phyloP scores from a whole-genome alignment of 768 basidiomycete species.

The Omphalotus guepiniiformis region DNA sequence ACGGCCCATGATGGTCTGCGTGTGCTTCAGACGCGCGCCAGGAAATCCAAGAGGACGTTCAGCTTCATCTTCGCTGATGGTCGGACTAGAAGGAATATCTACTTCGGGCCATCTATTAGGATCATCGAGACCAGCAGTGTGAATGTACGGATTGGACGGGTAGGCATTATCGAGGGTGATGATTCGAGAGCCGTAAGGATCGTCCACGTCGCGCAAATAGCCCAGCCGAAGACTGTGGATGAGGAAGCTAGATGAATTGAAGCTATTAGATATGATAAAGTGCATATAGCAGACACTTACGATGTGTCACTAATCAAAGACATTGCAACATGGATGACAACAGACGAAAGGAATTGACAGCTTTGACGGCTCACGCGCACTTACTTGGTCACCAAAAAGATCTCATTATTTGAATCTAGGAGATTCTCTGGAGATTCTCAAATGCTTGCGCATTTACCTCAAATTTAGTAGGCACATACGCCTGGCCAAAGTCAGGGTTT shows the following conservation, averaged over 20 bases:
- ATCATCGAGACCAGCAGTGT: conserved; percentile 77
- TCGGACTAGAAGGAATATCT: conserved; percentile 57
- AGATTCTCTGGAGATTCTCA: too few relatives aligned
- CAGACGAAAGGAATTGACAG: too few relatives aligned
- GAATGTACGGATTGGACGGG: conserved; percentile 78
- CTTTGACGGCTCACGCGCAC: too few relatives aligned
- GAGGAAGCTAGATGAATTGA: conserved; percentile 42
- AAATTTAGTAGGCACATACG: too few relatives aligned
- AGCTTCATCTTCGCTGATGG: conserved; percentile 66
- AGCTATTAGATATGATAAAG: background rate
- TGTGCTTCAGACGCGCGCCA: conserved; percentile 69
- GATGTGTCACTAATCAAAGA: conserved; percentile 59
- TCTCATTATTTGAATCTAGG: too few relatives aligned
- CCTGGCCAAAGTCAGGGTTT: too few relatives aligned
- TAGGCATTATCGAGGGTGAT: conserved; percentile 78
- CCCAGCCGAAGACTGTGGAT: conserved; percentile 83
- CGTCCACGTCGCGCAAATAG: conserved; percentile 85
- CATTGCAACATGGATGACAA: too few relatives aligned
- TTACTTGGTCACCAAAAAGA: too few relatives aligned
- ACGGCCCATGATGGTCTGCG: conserved; percentile 83
- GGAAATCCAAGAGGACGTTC: conserved; percentile 45
- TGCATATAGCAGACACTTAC: conserved; percentile 14
- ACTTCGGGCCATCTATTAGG: conserved; percentile 83
- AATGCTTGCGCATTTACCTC: too few relatives aligned
- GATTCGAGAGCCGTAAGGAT: conserved; percentile 78